Evolutionary conservation across 805 yeast genomes (phyloP).

Genomic region (Saccharomyces kudriavzevii): DNA sequence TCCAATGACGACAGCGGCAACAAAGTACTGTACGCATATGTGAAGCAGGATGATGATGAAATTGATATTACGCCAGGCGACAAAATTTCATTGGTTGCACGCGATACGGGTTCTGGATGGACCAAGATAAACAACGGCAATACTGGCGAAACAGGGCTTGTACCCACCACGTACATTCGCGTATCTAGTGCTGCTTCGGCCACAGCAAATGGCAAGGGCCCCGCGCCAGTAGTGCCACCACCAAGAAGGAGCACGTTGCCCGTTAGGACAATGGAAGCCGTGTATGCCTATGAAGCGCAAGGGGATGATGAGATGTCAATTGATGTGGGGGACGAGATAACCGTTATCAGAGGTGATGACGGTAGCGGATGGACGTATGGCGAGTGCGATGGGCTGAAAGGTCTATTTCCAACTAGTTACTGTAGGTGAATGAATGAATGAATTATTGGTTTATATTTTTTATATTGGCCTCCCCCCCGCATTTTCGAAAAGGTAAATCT

Average conservation of each 20-base stretch:
- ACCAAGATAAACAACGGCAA: conserved; percentile 47
- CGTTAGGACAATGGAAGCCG: conserved; percentile 48
- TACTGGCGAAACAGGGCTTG: conserved; percentile 59
- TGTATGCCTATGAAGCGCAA: conserved; percentile 68
- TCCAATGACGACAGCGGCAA: neutral
- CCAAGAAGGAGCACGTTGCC: conserved; percentile 41
- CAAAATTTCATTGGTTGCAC: conserved; percentile 44
- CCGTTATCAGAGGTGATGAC: conserved; percentile 60
- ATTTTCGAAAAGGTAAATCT: neutral
- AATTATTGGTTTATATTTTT: neutral
- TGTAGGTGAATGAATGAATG: conserved; percentile 30
- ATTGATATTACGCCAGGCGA: conserved; percentile 55
- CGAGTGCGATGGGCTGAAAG: conserved; percentile 55
- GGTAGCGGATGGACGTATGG: conserved; percentile 96
- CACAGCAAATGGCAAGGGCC: conserved; percentile 30
- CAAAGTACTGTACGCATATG: conserved; percentile 58
- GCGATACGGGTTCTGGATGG: conserved; percentile 94
- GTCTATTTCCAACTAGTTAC: conserved; percentile 76
- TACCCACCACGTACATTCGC: conserved; percentile 75
- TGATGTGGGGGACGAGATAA: conserved; percentile 62
- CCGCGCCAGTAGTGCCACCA: conserved; percentile 76
- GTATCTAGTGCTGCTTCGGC: conserved; percentile 25
- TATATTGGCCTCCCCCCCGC: neutral
- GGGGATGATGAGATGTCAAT: conserved; percentile 76
- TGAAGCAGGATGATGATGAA: conserved; percentile 71